Base-by-base conservation (phyloP, 2,329 filamentous ascomycete genomes). In the Colletotrichum costaricense region DNA sequence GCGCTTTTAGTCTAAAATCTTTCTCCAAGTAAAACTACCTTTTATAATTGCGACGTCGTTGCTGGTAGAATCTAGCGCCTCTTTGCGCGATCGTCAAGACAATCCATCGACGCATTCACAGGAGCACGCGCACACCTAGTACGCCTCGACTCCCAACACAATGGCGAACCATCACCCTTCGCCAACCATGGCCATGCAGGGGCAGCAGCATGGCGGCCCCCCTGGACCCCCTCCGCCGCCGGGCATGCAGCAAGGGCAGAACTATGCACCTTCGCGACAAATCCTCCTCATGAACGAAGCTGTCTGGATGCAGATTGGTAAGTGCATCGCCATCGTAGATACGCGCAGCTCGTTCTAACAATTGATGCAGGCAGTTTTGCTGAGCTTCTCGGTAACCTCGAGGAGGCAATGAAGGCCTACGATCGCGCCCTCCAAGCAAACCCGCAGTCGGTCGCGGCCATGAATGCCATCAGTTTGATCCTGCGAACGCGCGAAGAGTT, bases 291-390 rank as follows among this genome's bases (percentile, higher is more conserved):
- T 96, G 79, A 98, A 97, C 79, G 96, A 98, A 84, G 88, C 89
- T 62, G 92, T 97, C 68, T 98, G 96, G 96, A 89, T 97, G 80
- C 94, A 97, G 81, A 93, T 98, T 77, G 96, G 95, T 98, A 92
- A 76, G 91, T 83, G 55, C 46, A 16, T n/a, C 26, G 75, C 66
- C 46, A 71, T 70, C 69, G 73, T 8, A 16, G 5, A 54, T 24
- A 24, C 24, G 55, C 42, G 24, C 54, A 16, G 6, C n/a, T n/a
- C 11, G 19, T 76, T 75, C 80, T 84, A 74, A 85, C 77, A 56
- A 24, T 28, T 69, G 59, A 24, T 64, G 67, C 74, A 98, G 95
- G 96, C 49, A 94, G 91, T 78, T 89, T 97, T 75, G 94, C 94
- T 26, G 96, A 99, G 85, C 86, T 97, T 78, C 91, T 98, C 86